These are phyloP conservation scores for Mycena polygramma DNA, from an alignment of 768 basidiomycete species.

Conservation along the genomic window DNA sequence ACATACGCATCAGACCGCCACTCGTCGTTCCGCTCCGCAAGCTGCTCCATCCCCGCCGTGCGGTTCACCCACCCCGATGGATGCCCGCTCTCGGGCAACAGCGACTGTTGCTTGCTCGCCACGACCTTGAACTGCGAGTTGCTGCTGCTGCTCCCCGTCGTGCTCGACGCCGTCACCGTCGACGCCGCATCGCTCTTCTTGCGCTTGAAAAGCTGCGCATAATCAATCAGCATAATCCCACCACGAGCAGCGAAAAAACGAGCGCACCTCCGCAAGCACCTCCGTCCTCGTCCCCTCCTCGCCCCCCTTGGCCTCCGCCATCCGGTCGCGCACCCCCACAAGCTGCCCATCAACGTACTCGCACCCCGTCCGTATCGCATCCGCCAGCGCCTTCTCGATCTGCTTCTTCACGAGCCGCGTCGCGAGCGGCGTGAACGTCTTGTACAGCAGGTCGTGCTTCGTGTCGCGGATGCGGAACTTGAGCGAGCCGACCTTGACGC, in stretches of 20 bases:
- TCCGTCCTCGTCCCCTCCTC: conserved; percentile 55
- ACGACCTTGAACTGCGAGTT: conserved; percentile 86
- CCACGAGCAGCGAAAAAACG: conserved; percentile 13
- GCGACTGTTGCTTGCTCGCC: conserved; percentile 73
- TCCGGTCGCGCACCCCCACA: conserved; percentile 84
- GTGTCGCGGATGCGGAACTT: conserved; percentile 93
- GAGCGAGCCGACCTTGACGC: conserved; percentile 87
- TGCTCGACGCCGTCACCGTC: conserved; percentile 18
- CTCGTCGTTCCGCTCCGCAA: conserved; percentile 47
- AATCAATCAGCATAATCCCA: conserved; percentile 16
- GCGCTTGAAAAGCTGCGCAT: conserved; percentile 65
- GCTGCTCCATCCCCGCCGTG: conserved; percentile 53
- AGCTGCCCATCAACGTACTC: conserved; percentile 93
- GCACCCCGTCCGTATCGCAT: conserved; percentile 82
- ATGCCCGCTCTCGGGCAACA: conserved; percentile 74
- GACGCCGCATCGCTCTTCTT: conserved; percentile 59
- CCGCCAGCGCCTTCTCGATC: conserved; percentile 66
- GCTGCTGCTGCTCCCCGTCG: too few relatives aligned
- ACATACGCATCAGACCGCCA: conserved; percentile 61
- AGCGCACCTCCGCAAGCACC: conserved; percentile 69
- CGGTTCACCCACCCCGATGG: conserved; percentile 82
- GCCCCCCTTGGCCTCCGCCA: conserved; percentile 68
- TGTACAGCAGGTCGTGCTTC: conserved; percentile 92
- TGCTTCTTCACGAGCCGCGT: conserved; percentile 87
- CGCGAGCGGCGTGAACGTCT: conserved; percentile 83